A percentile compares a stretch with the other conserved stretches of the same genome.
phyloP scores from a whole-genome alignment of 768 basidiomycete species.

The Rhodotorula graminis region DNA sequence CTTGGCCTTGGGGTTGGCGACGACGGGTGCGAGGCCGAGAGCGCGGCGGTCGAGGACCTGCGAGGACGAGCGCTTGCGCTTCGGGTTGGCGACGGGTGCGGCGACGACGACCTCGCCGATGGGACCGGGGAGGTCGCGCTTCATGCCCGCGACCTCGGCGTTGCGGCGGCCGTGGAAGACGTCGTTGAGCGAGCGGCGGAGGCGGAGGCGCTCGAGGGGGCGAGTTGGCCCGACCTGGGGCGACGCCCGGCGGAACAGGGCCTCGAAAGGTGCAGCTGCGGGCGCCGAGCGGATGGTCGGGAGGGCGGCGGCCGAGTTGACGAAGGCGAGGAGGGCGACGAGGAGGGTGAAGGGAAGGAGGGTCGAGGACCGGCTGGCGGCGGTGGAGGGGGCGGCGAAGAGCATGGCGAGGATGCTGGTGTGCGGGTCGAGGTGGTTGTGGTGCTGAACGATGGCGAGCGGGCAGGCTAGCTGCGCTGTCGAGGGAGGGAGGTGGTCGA shows the following conservation, averaged over 20 bases:
- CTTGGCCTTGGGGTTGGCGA: constrained; percentile 22
- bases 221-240: constrained; percentile 29
- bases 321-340: constrained; percentile 25
- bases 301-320: constrained; percentile 14
- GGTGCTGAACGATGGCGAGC: background rate
- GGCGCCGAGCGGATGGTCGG: constrained; percentile 3
- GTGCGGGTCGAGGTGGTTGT: background rate
- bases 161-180: constrained; percentile 4
- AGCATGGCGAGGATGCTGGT: constrained; percentile 11
- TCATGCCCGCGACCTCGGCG: background rate
- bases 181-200: constrained; percentile 13
- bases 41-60: background rate
- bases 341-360: constrained; percentile 19
- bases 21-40: background rate
- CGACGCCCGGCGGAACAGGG: constrained; percentile 27
- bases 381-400: background rate
- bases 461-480: constrained; percentile 32
- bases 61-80: background rate
- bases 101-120: background rate
- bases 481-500: too few relatives aligned
- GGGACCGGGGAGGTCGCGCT: background rate
- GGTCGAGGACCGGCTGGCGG: background rate
- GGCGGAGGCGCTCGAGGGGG: constrained; percentile 36
- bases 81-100: background rate
- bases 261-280: constrained; percentile 11